A percentile compares a stretch with the other conserved stretches of the same genome.
These are phyloP conservation scores for Halenospora varia DNA, from an alignment of 495 filamentous ascomycete species.

Conservation along the genomic window DNA sequence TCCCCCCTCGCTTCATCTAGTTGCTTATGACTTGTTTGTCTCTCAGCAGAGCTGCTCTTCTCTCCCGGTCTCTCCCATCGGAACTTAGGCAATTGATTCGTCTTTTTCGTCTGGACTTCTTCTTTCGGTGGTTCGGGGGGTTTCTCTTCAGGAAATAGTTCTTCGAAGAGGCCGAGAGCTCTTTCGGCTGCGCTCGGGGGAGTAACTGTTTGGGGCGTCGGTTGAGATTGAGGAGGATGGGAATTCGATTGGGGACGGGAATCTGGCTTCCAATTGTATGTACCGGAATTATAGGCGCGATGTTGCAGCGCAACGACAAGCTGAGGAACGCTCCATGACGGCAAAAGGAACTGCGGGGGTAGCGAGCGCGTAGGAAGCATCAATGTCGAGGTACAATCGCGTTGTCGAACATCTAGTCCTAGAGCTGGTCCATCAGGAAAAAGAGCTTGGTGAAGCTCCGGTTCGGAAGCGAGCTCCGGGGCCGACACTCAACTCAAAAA, in stretches of 20 bases:
- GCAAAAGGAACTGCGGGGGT: constrained; percentile 33
- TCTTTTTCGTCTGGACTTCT: constrained; percentile 8
- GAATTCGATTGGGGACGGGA: too few species aligned
- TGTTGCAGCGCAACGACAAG: constrained; percentile 20
- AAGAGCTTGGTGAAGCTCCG: too few species aligned
- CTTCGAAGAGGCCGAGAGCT: constrained; percentile 45
- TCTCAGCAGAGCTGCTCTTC: constrained; percentile 5
- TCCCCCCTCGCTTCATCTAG: too few species aligned
- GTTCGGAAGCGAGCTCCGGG: not conserved
- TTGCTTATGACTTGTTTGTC: constrained; percentile 9
- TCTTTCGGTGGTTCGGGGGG: constrained; percentile 12
- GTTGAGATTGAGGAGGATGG: too few species aligned
- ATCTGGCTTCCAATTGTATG: too few species aligned
- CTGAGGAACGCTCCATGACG: constrained; percentile 25
- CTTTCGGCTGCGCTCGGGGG: too few species aligned
- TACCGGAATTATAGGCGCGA: constrained; percentile 8
- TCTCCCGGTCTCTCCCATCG: constrained; percentile 11
- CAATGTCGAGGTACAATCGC: constrained; percentile 24
- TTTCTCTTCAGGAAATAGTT: constrained; percentile 53
- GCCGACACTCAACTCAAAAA: not conserved
- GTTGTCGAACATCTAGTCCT: not conserved
- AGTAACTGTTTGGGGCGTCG: too few species aligned
- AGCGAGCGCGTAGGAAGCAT: constrained; percentile 35
- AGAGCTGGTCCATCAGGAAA: too few species aligned
- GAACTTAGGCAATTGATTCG: constrained; percentile 21